Conservation (phyloP, 805 yeast species). For the Wickerhamiella vanderwaltii region DNA sequence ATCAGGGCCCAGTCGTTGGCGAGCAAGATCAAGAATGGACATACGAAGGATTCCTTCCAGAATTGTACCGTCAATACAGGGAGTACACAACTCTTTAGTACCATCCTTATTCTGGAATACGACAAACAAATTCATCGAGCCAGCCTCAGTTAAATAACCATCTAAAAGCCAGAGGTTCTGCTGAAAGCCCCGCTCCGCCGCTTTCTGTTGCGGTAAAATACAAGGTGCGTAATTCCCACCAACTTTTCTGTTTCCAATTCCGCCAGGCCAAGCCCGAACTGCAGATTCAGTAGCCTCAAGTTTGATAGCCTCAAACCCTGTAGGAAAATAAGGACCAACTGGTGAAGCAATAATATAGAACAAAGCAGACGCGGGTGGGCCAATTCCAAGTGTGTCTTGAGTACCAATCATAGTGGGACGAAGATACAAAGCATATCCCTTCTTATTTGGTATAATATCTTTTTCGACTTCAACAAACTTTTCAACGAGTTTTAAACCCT, state of each 20-base stretch:
- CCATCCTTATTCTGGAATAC: constrained; percentile 68
- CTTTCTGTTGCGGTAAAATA: constrained; percentile 77
- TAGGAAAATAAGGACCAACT: constrained; percentile 89
- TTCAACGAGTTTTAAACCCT: constrained; percentile 61
- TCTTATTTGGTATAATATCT: constrained; percentile 67
- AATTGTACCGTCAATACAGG: constrained; percentile 95
- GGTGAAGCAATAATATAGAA: constrained; percentile 85
- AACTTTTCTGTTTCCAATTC: constrained; percentile 88
- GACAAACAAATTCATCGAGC: constrained; percentile 92
- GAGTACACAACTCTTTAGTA: constrained; percentile 83
- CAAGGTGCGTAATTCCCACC: constrained; percentile 99
- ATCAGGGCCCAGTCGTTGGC: constrained; percentile 59
- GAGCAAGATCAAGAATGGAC: constrained; percentile 65
- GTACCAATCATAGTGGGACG: constrained; percentile 97
- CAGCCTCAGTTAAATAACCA: constrained; percentile 82
- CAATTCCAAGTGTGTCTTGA: constrained; percentile 75
- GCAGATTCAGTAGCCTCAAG: constrained; percentile 94
- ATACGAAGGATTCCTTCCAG: constrained; percentile 95
- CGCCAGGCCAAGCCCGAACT: constrained; percentile 99
- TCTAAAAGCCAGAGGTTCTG: constrained; percentile 96
- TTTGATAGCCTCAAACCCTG: constrained; percentile 91
- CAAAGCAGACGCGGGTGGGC: constrained; percentile 68
- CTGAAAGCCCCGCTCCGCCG: constrained; percentile 83
- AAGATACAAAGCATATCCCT: constrained; percentile 82
- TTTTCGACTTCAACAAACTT: constrained; percentile 64